These are phyloP conservation scores for Ashbya aceris DNA, from an alignment of 1,139 yeast genomes.

Conservation along the genomic window DNA sequence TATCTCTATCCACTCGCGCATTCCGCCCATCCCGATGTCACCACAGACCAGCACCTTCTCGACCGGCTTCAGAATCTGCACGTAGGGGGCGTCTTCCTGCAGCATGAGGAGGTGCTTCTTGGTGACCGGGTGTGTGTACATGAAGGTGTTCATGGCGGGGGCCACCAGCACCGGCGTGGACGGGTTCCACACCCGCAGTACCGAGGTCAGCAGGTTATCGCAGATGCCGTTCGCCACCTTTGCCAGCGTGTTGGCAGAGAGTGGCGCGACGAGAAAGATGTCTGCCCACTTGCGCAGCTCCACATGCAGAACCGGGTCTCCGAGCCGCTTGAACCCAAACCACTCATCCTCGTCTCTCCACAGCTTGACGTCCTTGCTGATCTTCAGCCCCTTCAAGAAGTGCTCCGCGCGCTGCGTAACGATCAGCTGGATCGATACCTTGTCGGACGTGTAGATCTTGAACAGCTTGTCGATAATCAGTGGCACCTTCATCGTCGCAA, in stretches of 20 bases:
- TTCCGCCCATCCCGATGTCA: conserved; percentile 91
- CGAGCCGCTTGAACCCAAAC: conserved; percentile 46
- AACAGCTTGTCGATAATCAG: conserved; percentile 73
- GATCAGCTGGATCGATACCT: conserved; percentile 74
- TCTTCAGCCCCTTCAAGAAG: conserved; percentile 67
- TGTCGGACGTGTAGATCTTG: conserved; percentile 61
- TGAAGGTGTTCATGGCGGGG: conserved; percentile 89
- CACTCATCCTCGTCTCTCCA: conserved; percentile 96
- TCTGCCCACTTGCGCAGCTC: conserved; percentile 95
- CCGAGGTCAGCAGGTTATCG: conserved; percentile 80
- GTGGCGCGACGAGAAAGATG: conserved; percentile 74
- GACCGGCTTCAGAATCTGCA: conserved; percentile 78
- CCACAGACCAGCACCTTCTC: conserved; percentile 79
- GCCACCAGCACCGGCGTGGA: conserved; percentile 81
- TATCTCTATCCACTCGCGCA: conserved; percentile 92
- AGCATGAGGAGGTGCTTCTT: conserved; percentile 68
- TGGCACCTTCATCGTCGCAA: conserved; percentile 90
- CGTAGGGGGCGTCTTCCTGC: conserved; percentile 85
- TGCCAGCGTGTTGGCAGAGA: conserved; percentile 86
- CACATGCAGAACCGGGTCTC: conserved; percentile 70
- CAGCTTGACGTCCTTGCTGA: conserved; percentile 73
- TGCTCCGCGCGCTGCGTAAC: conserved; percentile 79
- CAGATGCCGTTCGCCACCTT: conserved; percentile 84
- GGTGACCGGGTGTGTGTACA: conserved; percentile 81
- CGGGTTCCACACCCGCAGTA: conserved; percentile 86